Conservation (phyloP, 1,284 basidiomycete species). For the Heterobasidion parviporum region DNA sequence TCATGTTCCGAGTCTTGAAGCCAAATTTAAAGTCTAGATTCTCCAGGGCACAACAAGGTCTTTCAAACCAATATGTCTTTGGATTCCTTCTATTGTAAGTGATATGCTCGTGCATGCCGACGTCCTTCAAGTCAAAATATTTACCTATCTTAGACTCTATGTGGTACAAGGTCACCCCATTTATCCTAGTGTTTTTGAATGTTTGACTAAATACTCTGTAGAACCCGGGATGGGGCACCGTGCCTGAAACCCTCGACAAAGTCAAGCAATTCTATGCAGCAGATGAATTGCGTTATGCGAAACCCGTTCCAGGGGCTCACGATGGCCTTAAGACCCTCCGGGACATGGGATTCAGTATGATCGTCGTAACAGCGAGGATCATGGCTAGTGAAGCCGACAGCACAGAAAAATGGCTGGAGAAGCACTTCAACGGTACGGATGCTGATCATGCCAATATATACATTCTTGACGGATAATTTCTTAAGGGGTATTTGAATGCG, state of each 20-base stretch:
- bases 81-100: constrained; percentile 48
- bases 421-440: constrained; percentile 47
- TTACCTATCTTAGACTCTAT: constrained; percentile 4
- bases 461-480: neutral
- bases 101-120: constrained; percentile 3
- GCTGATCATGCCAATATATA: neutral
- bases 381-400: constrained; percentile 37
- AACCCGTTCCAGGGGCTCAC: constrained; percentile 50
- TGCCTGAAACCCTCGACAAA: constrained; percentile 43
- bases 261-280: constrained; percentile 44
- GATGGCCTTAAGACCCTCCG: constrained; percentile 48
- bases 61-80: constrained; percentile 32
- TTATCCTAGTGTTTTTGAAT: constrained; percentile 4
- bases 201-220: constrained; percentile 15
- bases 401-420: constrained; percentile 56
- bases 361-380: constrained; percentile 64
- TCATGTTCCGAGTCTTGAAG: neutral
- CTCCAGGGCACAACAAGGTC: constrained; percentile 55
- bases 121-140: neutral
- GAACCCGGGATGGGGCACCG: constrained; percentile 66
- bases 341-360: constrained; percentile 49
- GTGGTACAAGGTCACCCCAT: constrained; percentile 10
- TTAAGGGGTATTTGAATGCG: constrained; percentile 5
- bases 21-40: neutral
- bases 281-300: constrained; percentile 37